A percentile compares a stretch with the other conserved stretches of the same genome.
Evolutionary conservation across 2,329 filamentous ascomycete species (phyloP).

Genomic region (Ambrosiella cleistominuta): DNA sequence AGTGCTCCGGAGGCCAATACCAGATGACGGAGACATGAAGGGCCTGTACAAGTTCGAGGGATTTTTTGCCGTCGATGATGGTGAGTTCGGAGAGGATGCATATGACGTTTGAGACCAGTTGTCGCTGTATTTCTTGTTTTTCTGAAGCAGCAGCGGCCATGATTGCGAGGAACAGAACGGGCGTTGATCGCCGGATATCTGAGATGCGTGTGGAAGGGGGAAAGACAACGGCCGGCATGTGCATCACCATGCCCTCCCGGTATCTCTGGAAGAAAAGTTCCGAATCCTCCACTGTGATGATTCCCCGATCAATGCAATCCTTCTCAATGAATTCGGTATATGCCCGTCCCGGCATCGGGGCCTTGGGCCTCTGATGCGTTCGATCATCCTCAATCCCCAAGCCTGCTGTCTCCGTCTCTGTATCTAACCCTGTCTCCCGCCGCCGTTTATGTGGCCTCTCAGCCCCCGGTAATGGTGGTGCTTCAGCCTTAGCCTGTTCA

Average conservation of each 20-base stretch:
- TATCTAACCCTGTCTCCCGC: neutral
- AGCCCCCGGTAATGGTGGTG: neutral
- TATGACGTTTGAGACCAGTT: constrained; percentile 52
- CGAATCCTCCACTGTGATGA: constrained; percentile 39
- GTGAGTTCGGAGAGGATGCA: constrained; percentile 57
- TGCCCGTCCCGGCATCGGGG: constrained; percentile 8
- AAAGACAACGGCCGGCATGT: constrained; percentile 47
- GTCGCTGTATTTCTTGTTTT: constrained; percentile 36
- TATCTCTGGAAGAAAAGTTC: constrained; percentile 39
- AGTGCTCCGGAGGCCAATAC: constrained; percentile 70
- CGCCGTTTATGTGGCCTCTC: constrained; percentile 8
- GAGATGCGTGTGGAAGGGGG: constrained; percentile 33
- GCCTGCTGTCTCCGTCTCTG: neutral
- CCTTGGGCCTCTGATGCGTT: constrained; percentile 11
- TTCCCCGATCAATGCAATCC: constrained; percentile 40
- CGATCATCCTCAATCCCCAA: neutral
- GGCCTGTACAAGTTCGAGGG: constrained; percentile 65
- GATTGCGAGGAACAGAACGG: constrained; percentile 52
- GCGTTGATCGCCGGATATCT: constrained; percentile 40
- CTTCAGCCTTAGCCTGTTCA: constrained; percentile 17
- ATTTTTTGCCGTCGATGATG: constrained; percentile 61
- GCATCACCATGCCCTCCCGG: constrained; percentile 38
- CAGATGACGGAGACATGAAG: constrained; percentile 60
- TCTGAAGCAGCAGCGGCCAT: constrained; percentile 48
- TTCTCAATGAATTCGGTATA: constrained; percentile 13